These are phyloP conservation scores for Penicillium palitans DNA, from an alignment of 2,329 filamentous ascomycete genomes.

Conservation along the genomic window DNA sequence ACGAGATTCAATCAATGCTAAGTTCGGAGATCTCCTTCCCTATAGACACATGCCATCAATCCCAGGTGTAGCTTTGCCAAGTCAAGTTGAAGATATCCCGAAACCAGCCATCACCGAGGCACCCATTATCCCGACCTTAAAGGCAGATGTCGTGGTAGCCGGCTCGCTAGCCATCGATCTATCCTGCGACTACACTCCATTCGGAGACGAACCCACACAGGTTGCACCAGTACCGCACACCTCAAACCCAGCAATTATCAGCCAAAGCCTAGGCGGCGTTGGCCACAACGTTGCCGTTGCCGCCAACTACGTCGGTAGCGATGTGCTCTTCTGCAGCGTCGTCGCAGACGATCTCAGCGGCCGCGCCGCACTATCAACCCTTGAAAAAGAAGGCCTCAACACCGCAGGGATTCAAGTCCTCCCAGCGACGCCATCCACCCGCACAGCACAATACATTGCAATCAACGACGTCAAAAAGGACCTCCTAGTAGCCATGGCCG, in stretches of 20 bases:
- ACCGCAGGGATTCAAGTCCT: constrained; percentile 66
- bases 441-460: constrained; percentile 89
- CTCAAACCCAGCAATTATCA: constrained; percentile 81
- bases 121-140: constrained; percentile 15
- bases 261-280: constrained; percentile 83
- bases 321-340: constrained; percentile 74
- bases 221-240: constrained; percentile 60
- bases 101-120: constrained; percentile 4
- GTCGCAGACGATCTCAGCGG: constrained; percentile 80
- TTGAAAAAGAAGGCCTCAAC: constrained; percentile 60
- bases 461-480: constrained; percentile 82
- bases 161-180: constrained; percentile 89
- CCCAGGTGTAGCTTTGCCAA: constrained; percentile 26
- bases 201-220: constrained; percentile 37
- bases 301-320: constrained; percentile 66
- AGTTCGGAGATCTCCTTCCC: constrained; percentile 33
- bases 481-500: constrained; percentile 89
- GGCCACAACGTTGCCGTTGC: constrained; percentile 89
- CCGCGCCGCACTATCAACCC: constrained; percentile 65
- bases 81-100: constrained; percentile 14
- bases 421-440: constrained; percentile 52
- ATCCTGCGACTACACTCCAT: constrained; percentile 72
- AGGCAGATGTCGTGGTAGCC: constrained; percentile 74
- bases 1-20: constrained; percentile 33
- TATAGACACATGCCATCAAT: constrained; percentile 41